Evolutionary conservation across 306 rosid genomes (phyloP).

Genomic region (Vigna unguiculata): DNA sequence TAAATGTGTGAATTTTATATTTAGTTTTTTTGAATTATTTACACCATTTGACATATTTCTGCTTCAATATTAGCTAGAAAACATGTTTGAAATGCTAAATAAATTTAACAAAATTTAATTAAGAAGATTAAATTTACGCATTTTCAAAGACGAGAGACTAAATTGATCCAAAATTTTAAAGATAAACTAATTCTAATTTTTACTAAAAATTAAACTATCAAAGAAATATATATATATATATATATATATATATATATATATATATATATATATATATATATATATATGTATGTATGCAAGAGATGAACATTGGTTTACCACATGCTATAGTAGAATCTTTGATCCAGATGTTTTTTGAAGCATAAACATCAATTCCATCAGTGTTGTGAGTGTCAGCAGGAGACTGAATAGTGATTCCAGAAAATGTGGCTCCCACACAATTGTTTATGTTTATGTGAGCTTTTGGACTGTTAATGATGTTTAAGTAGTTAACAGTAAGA

Average conservation of each 20-base stretch:
- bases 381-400: slow-evolving; percentile 56
- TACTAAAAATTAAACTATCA: not conserved
- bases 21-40: too few relatives aligned
- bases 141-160: too few relatives aligned
- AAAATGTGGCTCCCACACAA: slow-evolving; percentile 26
- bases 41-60: too few relatives aligned
- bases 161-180: too few relatives aligned
- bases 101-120: too few relatives aligned
- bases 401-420: slow-evolving; percentile 18
- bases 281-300: not conserved
- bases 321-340: slow-evolving; percentile 30
- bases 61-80: too few relatives aligned
- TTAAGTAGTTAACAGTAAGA: slow-evolving; percentile 24
- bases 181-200: too few relatives aligned
- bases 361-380: slow-evolving; percentile 48
- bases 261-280: not conserved
- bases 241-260: not conserved
- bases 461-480: slow-evolving; percentile 31
- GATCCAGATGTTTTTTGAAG: slow-evolving; percentile 35
- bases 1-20: too few relatives aligned
- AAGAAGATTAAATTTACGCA: too few relatives aligned
- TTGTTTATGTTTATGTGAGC: slow-evolving; percentile 17
- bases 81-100: too few relatives aligned
- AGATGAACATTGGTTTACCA: slow-evolving; percentile 38
- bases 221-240: too few relatives aligned